These are phyloP conservation scores for Yueomyces sinensis DNA, from an alignment of 805 yeast species.

Conservation along the genomic window DNA sequence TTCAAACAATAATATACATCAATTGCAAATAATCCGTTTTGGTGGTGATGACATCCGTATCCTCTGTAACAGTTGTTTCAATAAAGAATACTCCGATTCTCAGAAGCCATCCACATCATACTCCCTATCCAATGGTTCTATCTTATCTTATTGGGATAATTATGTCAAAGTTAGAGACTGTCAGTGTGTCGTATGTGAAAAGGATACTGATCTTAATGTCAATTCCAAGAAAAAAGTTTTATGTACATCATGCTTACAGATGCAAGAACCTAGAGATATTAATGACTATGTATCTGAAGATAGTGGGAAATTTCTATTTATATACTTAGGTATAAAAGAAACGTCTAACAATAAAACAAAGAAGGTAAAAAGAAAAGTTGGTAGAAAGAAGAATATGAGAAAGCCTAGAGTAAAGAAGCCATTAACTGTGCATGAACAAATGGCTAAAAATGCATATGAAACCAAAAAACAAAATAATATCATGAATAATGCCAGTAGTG, in stretches of 20 bases:
- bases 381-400: conserved; percentile 19
- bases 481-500: conserved; percentile 28
- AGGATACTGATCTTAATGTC: conserved; percentile 30
- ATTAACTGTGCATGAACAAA: conserved; percentile 15
- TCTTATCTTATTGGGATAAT: conserved; percentile 34
- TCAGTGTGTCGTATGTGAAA: conserved; percentile 32
- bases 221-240: conserved; percentile 19
- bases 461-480: conserved; percentile 24
- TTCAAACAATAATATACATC: conserved; percentile 39
- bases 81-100: conserved; percentile 21
- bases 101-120: conserved; percentile 38
- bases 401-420: conserved; percentile 11
- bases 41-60: conserved; percentile 43
- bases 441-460: conserved; percentile 16
- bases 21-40: conserved; percentile 35
- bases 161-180: conserved; percentile 40
- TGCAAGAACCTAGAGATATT: conserved; percentile 6
- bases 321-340: conserved; percentile 36
- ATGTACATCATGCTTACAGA: conserved; percentile 32
- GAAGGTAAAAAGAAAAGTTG: conserved; percentile 22
- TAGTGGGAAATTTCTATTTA: conserved; percentile 34
- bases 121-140: conserved; percentile 40
- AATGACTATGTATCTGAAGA: conserved; percentile 30
- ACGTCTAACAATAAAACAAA: conserved; percentile 4
- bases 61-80: conserved; percentile 34